Conservation (phyloP, 2,329 filamentous ascomycete species). For the Macrophomina tecta region DNA sequence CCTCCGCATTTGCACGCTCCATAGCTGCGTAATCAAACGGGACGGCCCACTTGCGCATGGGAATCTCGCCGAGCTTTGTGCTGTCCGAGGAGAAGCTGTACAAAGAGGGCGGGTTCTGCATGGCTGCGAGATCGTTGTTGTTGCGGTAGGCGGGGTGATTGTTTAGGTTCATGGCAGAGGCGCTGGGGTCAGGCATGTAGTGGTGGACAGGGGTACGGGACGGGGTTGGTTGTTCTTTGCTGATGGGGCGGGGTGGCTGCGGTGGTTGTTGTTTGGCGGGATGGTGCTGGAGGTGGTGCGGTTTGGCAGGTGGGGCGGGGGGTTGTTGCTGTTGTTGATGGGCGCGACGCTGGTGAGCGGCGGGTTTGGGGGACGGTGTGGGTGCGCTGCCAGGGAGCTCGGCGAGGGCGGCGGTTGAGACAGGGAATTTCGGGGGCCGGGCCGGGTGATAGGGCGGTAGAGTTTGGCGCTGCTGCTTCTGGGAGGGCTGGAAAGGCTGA, state of each 20-base stretch:
- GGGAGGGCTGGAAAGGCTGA: neutral
- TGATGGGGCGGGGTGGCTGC: slow-evolving; percentile 17
- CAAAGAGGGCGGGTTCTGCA: slow-evolving; percentile 39
- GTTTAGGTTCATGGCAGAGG: slow-evolving; percentile 11
- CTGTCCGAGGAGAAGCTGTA: slow-evolving; percentile 53
- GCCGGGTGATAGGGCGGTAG: slow-evolving; percentile 32
- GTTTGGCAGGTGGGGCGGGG: slow-evolving; percentile 9
- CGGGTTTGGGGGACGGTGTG: neutral
- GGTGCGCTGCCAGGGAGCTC: slow-evolving; percentile 21
- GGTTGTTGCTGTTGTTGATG: slow-evolving; percentile 3
- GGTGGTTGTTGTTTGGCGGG: slow-evolving; percentile 20
- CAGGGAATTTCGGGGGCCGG: slow-evolving; percentile 31
- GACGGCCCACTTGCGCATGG: slow-evolving; percentile 50
- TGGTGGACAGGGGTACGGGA: no score
- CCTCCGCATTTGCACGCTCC: slow-evolving; percentile 49
- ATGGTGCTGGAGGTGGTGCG: neutral
- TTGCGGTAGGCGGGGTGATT: slow-evolving; percentile 23
- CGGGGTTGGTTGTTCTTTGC: slow-evolving; percentile 8
- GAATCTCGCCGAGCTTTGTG: slow-evolving; percentile 57
- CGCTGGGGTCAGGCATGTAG: slow-evolving; percentile 4
- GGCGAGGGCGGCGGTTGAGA: slow-evolving; percentile 23
- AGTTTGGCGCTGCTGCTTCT: neutral
- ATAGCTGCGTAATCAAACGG: slow-evolving; percentile 52
- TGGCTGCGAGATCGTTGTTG: no score
- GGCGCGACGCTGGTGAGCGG: slow-evolving; percentile 18